These are phyloP conservation scores for Ogataea pini DNA, from an alignment of 805 yeast species.

Conservation along the genomic window DNA sequence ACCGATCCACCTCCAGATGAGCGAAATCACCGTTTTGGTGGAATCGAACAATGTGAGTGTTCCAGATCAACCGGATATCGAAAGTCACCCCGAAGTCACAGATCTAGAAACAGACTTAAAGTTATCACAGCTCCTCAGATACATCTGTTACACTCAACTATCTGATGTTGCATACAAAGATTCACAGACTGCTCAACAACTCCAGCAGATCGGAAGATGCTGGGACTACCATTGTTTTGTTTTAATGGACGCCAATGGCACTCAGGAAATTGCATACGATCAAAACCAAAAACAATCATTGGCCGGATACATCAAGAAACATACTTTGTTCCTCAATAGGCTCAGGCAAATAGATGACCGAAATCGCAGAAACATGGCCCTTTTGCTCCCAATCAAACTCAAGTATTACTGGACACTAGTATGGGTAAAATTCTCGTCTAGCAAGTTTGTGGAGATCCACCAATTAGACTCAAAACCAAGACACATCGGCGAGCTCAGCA, in stretches of 20 bases:
- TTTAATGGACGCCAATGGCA: neutral
- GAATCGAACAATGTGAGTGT: neutral
- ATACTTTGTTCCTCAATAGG: neutral
- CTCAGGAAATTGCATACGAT: neutral
- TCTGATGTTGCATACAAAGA: neutral
- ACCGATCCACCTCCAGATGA: neutral
- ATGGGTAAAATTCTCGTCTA: constrained; percentile 28
- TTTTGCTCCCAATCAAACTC: constrained; percentile 26
- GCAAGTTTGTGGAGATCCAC: constrained; percentile 20
- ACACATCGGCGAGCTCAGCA: constrained; percentile 19
- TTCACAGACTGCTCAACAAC: neutral
- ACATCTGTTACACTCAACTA: neutral
- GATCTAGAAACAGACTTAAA: neutral
- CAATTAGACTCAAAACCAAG: constrained; percentile 28
- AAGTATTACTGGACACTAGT: constrained; percentile 28
- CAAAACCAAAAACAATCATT: neutral
- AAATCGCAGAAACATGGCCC: constrained; percentile 19
- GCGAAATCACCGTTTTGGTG: neutral
- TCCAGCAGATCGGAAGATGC: neutral
- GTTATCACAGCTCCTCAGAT: neutral
- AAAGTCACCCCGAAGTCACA: neutral
- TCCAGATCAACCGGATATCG: neutral
- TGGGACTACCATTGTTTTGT: constrained; percentile 12
- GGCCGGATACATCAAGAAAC: neutral
- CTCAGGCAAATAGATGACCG: neutral